phyloP scores from a whole-genome alignment of 1,284 basidiomycete genomes.

The Phylloboletellus chloephorus region DNA sequence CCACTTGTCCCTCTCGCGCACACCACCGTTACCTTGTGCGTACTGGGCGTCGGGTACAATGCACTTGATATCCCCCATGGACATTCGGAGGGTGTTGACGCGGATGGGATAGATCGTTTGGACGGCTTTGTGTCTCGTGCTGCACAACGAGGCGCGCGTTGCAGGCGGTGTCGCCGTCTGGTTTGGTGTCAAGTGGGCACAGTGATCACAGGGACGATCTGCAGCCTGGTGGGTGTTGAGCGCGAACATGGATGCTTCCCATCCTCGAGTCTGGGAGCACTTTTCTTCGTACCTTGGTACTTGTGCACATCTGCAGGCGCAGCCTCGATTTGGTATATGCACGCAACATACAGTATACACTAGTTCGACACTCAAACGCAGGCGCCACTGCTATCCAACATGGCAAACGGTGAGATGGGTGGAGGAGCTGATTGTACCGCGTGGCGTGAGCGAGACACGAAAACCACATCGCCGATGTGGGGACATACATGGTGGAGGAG shows the following conservation, averaged over 20 bases:
- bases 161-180: not conserved
- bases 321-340: not conserved
- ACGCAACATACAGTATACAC: conserved; percentile 1
- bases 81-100: conserved; percentile 47
- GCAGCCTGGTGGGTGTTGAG: too few species aligned
- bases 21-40: conserved; percentile 43
- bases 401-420: conserved; percentile 25
- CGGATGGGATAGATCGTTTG: conserved; percentile 21
- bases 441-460: conserved; percentile 5
- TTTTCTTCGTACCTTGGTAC: not conserved
- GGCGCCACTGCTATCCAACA: conserved; percentile 19
- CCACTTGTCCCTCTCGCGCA: conserved; percentile 53
- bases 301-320: too few species aligned
- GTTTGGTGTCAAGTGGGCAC: not conserved
- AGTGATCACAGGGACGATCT: conserved; percentile 15
- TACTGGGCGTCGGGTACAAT: conserved; percentile 46
- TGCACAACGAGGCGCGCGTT: conserved; percentile 20
- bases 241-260: too few species aligned
- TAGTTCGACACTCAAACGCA: conserved; percentile 12
- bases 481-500: conserved; percentile 24
- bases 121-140: conserved; percentile 18
- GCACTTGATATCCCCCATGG: conserved; percentile 64
- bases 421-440: conserved; percentile 18
- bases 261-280: too few species aligned
- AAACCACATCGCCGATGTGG: not conserved